phyloP scores from a whole-genome alignment of 1,284 basidiomycete genomes.

The Austroboletus novae-zelandiae region DNA sequence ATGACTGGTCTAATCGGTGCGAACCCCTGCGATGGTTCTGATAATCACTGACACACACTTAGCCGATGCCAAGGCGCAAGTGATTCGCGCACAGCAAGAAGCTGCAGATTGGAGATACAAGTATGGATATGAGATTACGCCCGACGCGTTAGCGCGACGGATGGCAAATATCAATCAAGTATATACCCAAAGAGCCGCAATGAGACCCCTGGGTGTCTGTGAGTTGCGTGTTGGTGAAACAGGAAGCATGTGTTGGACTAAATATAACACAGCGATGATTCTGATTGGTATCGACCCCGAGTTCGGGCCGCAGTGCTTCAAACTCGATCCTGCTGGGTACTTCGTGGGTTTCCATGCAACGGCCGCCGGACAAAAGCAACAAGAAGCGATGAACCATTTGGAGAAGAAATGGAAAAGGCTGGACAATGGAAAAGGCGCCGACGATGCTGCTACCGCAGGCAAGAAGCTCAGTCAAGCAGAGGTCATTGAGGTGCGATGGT shows the following conservation, averaged over 20 bases:
- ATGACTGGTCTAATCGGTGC: slow-evolving; percentile 94
- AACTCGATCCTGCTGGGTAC: slow-evolving; percentile 98
- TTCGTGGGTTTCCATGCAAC: slow-evolving; percentile 99
- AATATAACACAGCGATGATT: slow-evolving; percentile 75
- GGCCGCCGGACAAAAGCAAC: slow-evolving; percentile 95
- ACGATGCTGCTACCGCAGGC: slow-evolving; percentile 70
- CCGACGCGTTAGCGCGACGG: slow-evolving; percentile 90
- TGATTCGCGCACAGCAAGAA: slow-evolving; percentile 84
- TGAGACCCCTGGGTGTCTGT: slow-evolving; percentile 97
- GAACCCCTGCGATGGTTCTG: slow-evolving; percentile 19
- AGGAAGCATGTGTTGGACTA: slow-evolving; percentile 2
- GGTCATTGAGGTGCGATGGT: slow-evolving; percentile 74
- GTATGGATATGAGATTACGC: slow-evolving; percentile 97
- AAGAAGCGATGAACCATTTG: slow-evolving; percentile 97
- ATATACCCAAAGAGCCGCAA: slow-evolving; percentile 95
- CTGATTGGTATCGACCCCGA: slow-evolving; percentile 93
- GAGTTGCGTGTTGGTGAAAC: slow-evolving; percentile 28
- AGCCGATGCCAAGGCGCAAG: slow-evolving; percentile 95
- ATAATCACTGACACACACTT: slow-evolving; percentile 13
- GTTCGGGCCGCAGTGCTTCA: slow-evolving; percentile 92
- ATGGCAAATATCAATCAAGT: slow-evolving; percentile 99
- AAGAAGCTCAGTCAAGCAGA: slow-evolving; percentile 62
- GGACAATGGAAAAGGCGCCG: slow-evolving; percentile 69
- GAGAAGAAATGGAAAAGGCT: slow-evolving; percentile 99
- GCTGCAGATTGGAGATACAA: slow-evolving; percentile 97